Base-by-base conservation (phyloP, 1,139 yeast genomes). In the Suhomyces coccinellae region DNA sequence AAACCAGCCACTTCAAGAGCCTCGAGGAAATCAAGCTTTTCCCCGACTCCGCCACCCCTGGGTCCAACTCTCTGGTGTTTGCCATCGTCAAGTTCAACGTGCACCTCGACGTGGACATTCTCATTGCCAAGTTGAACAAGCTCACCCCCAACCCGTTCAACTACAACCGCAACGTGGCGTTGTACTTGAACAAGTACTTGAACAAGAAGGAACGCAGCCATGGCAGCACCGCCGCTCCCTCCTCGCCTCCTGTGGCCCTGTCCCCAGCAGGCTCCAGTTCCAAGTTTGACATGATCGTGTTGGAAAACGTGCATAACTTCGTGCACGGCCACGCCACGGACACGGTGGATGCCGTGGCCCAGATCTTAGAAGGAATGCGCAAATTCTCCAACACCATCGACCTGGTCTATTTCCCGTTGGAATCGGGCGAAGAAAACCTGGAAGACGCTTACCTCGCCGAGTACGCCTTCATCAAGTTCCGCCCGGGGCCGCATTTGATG, bases 351-450 rank as follows among this genome's bases (percentile, higher is more conserved):
- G 20, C 31, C 16, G 20, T 44, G 7, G 24, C 37, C 1, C 14
- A 31, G n/a, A 47, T 59, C 2, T 44, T 58, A 4, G 48, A 59
- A 11, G 60, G 71, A 41, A 72, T 79, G 50, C 50, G 56, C 40
- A 51, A 61, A 20, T 77, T 71, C 52, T 52, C 51, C 16, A 73
- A 76, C 12, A 59, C 53, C 5, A 66, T 79, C 33, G 76, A 74
- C n/a, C 61, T 70, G 3, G 65, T 75, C 14, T 77, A 72, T 50
- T 64, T 79, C 52, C 83, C 83, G 10, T 49, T 67, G 13, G 53
- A 50, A 28, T 31, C 36, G 4, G 24, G 24, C 24, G 24, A 20
- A 6, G 2, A 15, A 12, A 52, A 55, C 15, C 54, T 54, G 20
- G 55, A 55, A 37, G 41, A 54, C 16, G 15, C 32, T 2, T 22